Base-by-base conservation (phyloP, 768 basidiomycete genomes). In the Macrolepiota albuminosa region DNA sequence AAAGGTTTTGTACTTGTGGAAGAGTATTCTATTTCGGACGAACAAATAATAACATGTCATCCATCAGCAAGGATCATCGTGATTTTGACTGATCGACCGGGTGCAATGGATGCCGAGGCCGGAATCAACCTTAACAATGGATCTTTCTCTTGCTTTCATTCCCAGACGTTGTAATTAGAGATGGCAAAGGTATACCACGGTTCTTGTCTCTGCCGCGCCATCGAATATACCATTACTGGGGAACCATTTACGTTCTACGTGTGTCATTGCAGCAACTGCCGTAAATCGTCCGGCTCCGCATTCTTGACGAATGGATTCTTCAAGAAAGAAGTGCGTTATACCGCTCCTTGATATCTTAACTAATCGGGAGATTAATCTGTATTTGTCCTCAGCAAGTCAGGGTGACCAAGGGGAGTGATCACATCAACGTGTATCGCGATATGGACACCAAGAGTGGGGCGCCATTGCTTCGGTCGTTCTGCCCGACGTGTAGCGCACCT, bases 221-320 rank as follows among this genome's bases (percentile, higher is more conserved):
- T 64, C 29, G 46, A 62, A 37, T 64, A 54, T 37, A 64, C 64
- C 21, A 54, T 62, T 13, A 62, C 64, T 14, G 64, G 64, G 11
- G 64, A 64, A 24, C 69, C 68, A 4, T 68, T 66, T 51, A 48
- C 52, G 3, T 68, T 63, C 57, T 56, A 58, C 29, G 63, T 67
- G 7, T 70, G 68, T 47, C 66, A 67, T 29, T 68, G 66, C 58
- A 50, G n/a, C 53, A 68, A 70, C 51, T 71, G 70, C 66, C 63
- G 64, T 53, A 69, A 71, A 51, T 61, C 56, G 26, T 56, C 64
- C 8, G 70, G 68, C 9, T 67, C 70, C 2, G 70, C 70, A 1
- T 69, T 71, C 50, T 61, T 67, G 64, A 45, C 68, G 21, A 69
- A 69, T 54, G 62, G 65, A 6, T 69, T 69, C 56, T 71, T 71